A percentile compares a stretch with the other conserved stretches of the same genome.
phyloP scores from a whole-genome alignment of 305 asterid genomes.

The Striga hermonthica region DNA sequence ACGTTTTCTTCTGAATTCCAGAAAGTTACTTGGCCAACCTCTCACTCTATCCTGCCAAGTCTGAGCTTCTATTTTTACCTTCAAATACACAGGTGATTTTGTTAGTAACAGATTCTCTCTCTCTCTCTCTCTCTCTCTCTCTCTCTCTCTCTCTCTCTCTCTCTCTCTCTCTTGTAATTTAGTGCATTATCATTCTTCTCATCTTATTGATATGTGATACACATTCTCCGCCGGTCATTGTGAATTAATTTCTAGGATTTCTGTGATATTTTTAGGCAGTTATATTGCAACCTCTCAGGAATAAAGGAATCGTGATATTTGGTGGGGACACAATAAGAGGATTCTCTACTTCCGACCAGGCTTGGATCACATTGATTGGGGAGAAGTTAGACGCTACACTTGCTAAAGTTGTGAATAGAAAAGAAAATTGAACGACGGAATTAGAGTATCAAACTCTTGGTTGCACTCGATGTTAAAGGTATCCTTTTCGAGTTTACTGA shows the following conservation, averaged over 20 bases:
- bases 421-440: constrained; percentile 33
- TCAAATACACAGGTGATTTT: constrained; percentile 72
- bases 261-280: constrained; percentile 61
- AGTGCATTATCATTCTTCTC: constrained; percentile 4
- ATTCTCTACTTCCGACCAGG: constrained; percentile 88
- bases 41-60: constrained; percentile 89
- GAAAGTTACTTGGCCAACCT: constrained; percentile 97
- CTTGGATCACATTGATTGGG: constrained; percentile 82
- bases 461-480: too few relatives aligned
- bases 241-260: constrained; percentile 26
- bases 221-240: not conserved
- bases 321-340: constrained; percentile 97
- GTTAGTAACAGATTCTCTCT: not conserved
- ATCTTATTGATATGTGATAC: not conserved
- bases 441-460: constrained; percentile 8
- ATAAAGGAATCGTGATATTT: constrained; percentile 70
- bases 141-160: too few relatives aligned
- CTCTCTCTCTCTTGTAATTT: not conserved
- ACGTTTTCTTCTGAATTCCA: constrained; percentile 37
- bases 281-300: constrained; percentile 89
- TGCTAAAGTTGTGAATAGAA: constrained; percentile 42
- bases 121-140: too few relatives aligned
- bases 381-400: constrained; percentile 81
- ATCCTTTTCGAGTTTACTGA: too few relatives aligned
- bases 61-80: constrained; percentile 89